Evolutionary conservation across 345 rosid species (phyloP).

Genomic region (Psidium friedrichsthalianum): DNA sequence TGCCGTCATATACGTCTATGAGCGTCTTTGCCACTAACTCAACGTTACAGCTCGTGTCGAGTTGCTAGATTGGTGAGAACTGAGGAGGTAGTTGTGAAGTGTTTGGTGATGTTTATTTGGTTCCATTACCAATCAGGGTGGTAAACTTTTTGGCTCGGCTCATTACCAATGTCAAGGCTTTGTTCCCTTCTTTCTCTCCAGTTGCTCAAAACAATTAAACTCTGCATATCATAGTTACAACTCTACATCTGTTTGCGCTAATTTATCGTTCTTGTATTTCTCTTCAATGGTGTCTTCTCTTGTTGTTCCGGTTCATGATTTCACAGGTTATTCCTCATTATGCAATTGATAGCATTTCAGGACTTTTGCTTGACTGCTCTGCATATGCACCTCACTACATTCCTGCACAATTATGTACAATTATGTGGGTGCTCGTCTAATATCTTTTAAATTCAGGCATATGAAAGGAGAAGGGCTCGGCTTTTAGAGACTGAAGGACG

Average conservation of each 20-base stretch:
- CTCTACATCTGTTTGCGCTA: neutral
- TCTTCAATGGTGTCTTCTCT: neutral
- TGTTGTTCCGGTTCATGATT: neutral
- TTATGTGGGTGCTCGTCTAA: neutral
- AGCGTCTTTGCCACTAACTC: neutral
- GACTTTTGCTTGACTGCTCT: neutral
- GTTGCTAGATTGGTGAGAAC: neutral
- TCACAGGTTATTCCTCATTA: neutral
- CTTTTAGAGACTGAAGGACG: conserved; percentile 38
- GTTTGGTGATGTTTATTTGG: neutral
- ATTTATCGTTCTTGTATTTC: neutral
- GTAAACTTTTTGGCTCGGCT: neutral
- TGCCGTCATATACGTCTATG: neutral
- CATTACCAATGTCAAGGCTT: neutral
- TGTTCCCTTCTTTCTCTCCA: neutral
- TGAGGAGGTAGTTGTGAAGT: neutral
- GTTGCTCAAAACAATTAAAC: neutral
- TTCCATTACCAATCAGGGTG: neutral
- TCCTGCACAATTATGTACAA: neutral
- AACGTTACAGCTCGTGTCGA: neutral
- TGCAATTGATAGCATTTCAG: neutral
- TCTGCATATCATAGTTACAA: neutral
- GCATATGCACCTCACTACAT: neutral
- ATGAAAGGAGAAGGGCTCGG: conserved; percentile 63
- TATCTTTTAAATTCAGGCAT: conserved; percentile 32